These are phyloP conservation scores for Colletotrichum cereale DNA, from an alignment of 2,329 filamentous ascomycete genomes.

Conservation along the genomic window DNA sequence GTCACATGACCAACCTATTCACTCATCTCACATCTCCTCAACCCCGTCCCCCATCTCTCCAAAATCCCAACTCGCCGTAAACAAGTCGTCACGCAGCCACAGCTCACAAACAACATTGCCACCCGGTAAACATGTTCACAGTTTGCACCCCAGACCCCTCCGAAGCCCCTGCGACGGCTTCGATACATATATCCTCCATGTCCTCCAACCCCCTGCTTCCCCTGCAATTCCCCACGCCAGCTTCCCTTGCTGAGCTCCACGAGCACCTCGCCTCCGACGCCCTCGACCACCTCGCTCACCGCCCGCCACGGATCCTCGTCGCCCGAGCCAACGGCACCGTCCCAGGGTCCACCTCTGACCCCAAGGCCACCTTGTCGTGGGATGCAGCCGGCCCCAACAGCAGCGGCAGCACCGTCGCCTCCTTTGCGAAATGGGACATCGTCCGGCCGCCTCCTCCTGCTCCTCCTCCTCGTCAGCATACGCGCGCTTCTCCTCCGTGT, in stretches of 20 bases:
- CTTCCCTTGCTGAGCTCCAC: constrained; percentile 47
- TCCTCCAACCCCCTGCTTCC: constrained; percentile 54
- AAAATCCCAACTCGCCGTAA: background rate
- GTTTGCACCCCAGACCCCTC: constrained; percentile 1
- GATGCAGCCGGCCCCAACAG: background rate
- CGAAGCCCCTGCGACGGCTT: constrained; percentile 45
- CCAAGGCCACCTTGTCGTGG: background rate
- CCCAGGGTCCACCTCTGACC: background rate
- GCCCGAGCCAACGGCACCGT: constrained; percentile 48
- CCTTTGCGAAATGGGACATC: constrained; percentile 40
- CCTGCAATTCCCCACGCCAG: constrained; percentile 53
- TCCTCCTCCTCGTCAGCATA: background rate
- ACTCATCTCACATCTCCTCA: background rate
- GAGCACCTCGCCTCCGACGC: constrained; percentile 49
- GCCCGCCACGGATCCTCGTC: constrained; percentile 49
- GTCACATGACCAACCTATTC: background rate
- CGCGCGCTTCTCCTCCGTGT: background rate
- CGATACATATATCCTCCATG: constrained; percentile 56
- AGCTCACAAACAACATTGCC: background rate
- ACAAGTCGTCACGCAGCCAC: background rate
- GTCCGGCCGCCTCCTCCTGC: background rate
- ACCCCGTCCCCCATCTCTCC: background rate
- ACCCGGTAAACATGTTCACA: constrained; percentile 1
- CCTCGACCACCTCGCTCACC: constrained; percentile 45
- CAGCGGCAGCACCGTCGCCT: background rate